Evolutionary conservation across 371 early-diverging fungal species (phyloP), one percentile per base, ranked within the genome.

Genomic region (Encephalitozoon intestinalis): DNA sequence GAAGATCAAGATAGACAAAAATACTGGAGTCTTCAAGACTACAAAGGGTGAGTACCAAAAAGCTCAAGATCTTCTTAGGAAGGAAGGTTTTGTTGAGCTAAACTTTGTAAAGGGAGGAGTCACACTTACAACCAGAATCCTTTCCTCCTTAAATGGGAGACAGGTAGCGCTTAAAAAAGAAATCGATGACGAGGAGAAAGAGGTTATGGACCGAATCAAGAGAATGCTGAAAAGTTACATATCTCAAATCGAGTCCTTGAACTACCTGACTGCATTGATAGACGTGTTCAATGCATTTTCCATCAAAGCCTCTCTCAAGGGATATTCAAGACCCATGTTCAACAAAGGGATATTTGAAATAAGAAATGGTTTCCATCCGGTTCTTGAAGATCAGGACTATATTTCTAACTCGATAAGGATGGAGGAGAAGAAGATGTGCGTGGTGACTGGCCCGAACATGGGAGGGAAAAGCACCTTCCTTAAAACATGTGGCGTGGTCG

Each of bases 361-460:
- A 43, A 23, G 49, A 2, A 70, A 65, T 2, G 53, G 53, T n/a
- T 81, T 79, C 64, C 83, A 85, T 73, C 85, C 85, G 5, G 44
- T 85, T 18, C 66, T 83, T 34, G 76, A 82, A 28, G 51, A 75
- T 18, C 64, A 72, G 34, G 71, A 78, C 65, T 65, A 49, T 15
- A 70, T 75, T 0, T 92, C 94, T 74, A 91, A 92, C 73, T 85
- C 88, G 4, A 90, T 87, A 90, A 91, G 43, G 89, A 93, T 75
- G 92, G 92, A 0, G 91, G 87, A 87, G 0, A 85, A 86, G 18
- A 90, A 87, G 18, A 88, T 96, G 70, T 91, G 92, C 46, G 85
- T 95, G 11, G 89, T 96, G 7, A 94, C 92, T 0, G 98, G 99
- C 0, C 92, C 96, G 0, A 98, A 98, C 81, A 96, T 95, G 96